phyloP scores from a whole-genome alignment of 345 rosid genomes.

The Euclidium syriacum region DNA sequence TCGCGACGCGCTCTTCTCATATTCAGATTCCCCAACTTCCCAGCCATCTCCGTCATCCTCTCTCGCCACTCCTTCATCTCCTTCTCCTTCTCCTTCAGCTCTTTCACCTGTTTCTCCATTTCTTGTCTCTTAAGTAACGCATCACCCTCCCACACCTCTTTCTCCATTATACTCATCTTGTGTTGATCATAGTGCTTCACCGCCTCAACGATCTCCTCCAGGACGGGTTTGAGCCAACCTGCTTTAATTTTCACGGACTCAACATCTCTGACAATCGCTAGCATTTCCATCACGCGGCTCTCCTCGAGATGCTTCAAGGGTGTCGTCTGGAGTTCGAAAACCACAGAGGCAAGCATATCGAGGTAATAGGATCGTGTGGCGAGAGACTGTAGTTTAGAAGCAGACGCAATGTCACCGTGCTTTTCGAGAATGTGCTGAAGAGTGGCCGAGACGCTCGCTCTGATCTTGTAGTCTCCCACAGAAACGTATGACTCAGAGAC shows the following conservation, averaged over 20 bases:
- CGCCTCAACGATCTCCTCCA: conserved; percentile 45
- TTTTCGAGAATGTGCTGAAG: conserved; percentile 14
- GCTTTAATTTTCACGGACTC: conserved; percentile 30
- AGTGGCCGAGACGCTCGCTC: conserved; percentile 17
- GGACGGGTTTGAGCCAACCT: conserved; percentile 17
- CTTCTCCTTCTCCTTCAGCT: conserved; percentile 19
- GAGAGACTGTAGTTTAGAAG: conserved; percentile 26
- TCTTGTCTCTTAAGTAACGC: conserved; percentile 16
- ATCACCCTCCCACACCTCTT: conserved; percentile 9
- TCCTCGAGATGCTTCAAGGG: conserved; percentile 23
- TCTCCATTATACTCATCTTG: conserved; percentile 5
- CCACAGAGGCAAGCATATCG: conserved; percentile 21
- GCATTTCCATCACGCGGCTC: conserved; percentile 20
- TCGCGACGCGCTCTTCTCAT: conserved; percentile 18
- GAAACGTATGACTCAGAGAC: conserved; percentile 30
- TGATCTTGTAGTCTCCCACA: conserved; percentile 28
- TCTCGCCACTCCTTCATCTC: conserved; percentile 15
- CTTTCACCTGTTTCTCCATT: conserved; percentile 16
- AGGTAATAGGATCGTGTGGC: conserved; percentile 27
- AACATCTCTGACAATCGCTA: conserved; percentile 25
- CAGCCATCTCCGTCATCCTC: conserved; percentile 19
- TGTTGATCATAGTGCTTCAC: conserved; percentile 23
- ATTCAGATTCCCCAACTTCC: conserved; percentile 11
- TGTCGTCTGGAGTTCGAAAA: conserved; percentile 26
- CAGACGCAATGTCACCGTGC: conserved; percentile 29